Evolutionary conservation across 2,329 filamentous ascomycete genomes (phyloP), one percentile per base, ranked within the genome.

Genomic region (Colletotrichum orchidophilum): DNA sequence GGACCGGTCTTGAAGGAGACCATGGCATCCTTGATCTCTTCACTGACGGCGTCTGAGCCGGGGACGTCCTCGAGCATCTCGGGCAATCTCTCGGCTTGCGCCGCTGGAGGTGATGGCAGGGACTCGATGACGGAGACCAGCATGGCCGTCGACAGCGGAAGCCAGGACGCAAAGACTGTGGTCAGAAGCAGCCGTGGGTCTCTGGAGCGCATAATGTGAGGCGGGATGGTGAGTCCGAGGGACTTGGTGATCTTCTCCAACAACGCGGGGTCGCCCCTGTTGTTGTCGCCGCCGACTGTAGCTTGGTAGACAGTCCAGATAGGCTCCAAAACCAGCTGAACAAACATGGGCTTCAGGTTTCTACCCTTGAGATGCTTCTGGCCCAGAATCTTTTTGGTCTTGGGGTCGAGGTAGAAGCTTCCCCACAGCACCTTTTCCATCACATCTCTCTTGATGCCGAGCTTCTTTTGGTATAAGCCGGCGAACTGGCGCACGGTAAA

Each of bases 341-440:
- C 96, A 80, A 99, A 99, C 89, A 99, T 94, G 9, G 96, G 96
- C 82, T 98, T 99, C 73, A 99, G 84, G 70, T 92, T 90, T 57
- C 96, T 89, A 3, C 96, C 96, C 79, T 97, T 98, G 61, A 99
- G 85, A 84, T 99, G 96, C 81, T 97, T 98, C 31, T 92, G 90
- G 1, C 92, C 93, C 6, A 99, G 85, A 0, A 99, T 92, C 78
- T 97, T 94, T 81, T 97, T 99, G 1, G 95, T 97, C 82, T 98
- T 99, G 7, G 96, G 95, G 78, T 99, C 96, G 54, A 99, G 85
- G 81, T 98, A 99, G 80, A 94, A 99, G 80, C 95, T 96, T 55
- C 96, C 96, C 96, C 96, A 99, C 0, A 99, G 87, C 0, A 98
- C 94, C 79, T 96, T 98, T 81, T 99, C 95, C 78, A 99, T 88